A percentile compares a stretch with the other conserved stretches of the same genome.
Evolutionary conservation across 148 eudicot species (phyloP).

Genomic region (Heliamphora exappendiculata): DNA sequence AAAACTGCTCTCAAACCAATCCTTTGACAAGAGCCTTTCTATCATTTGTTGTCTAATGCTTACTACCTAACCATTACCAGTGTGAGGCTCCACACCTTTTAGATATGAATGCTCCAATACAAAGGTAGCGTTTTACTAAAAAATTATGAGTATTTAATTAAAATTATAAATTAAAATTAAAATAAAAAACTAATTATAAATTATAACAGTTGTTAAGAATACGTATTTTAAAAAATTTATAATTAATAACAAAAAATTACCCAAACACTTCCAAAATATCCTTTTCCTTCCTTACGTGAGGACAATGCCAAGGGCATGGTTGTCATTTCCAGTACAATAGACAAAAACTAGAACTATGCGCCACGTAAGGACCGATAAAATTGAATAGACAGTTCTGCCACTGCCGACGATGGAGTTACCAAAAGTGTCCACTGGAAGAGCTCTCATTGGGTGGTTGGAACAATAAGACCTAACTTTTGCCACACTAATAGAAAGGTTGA

Average conservation of each 20-base stretch:
- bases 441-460: not conserved
- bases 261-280: not conserved
- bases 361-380: not conserved
- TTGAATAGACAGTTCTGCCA: not conserved
- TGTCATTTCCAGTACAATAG: not conserved
- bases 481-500: not conserved
- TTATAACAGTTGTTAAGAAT: no score
- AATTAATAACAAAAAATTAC: no score
- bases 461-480: not conserved
- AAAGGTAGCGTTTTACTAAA: no score
- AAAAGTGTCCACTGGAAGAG: not conserved
- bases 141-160: no score
- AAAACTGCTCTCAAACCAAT: not conserved
- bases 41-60: slow-evolving; percentile 10
- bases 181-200: no score
- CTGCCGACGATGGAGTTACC: not conserved
- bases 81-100: slow-evolving; percentile 1
- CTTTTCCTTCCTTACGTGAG: not conserved
- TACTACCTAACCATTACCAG: slow-evolving; percentile 2
- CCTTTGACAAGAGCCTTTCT: slow-evolving; percentile 1
- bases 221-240: no score
- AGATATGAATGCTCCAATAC: no score
- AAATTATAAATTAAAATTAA: no score
- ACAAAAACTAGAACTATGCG: not conserved
- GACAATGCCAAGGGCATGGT: not conserved